Conservation (phyloP, 2,329 filamentous ascomycete genomes). For the Talaromyces sp. region DNA sequence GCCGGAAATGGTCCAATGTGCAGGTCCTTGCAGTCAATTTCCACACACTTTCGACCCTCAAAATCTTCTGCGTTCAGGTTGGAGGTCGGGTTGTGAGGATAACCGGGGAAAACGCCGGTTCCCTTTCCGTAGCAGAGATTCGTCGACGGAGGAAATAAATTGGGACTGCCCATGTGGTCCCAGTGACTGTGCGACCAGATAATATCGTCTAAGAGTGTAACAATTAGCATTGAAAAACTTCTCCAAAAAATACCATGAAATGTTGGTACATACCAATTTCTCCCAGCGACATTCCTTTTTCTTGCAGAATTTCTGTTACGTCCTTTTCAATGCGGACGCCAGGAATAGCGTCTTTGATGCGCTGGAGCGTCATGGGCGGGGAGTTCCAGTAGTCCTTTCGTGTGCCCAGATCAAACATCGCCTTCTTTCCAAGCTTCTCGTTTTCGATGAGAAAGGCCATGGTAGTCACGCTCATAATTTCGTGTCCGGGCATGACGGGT, state of each 20-base stretch:
- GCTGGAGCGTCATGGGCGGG: constrained; percentile 11
- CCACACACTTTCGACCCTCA: neutral
- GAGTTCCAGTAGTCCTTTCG: constrained; percentile 21
- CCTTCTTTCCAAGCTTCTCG: constrained; percentile 15
- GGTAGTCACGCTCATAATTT: constrained; percentile 13
- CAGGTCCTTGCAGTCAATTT: neutral
- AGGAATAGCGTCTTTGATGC: constrained; percentile 3
- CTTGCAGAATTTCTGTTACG: constrained; percentile 16
- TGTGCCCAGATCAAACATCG: constrained; percentile 20
- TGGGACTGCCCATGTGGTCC: neutral
- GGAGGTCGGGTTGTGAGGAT: neutral
- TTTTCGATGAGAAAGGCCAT: constrained; percentile 20
- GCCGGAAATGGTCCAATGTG: neutral
- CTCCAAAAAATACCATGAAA: neutral
- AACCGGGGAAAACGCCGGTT: neutral
- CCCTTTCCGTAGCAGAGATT: constrained; percentile 1
- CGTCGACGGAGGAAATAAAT: neutral
- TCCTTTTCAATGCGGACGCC: constrained; percentile 15
- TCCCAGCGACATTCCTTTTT: constrained; percentile 11
- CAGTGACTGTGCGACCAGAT: constrained; percentile 15
- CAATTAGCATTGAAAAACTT: neutral
- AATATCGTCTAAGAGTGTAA: constrained; percentile 15
- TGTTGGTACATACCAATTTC: constrained; percentile 7
- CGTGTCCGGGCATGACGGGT: constrained; percentile 9
- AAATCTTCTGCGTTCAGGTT: neutral